Base-by-base conservation (phyloP, 495 filamentous ascomycete species). In the Aspergillus haitiensis region DNA sequence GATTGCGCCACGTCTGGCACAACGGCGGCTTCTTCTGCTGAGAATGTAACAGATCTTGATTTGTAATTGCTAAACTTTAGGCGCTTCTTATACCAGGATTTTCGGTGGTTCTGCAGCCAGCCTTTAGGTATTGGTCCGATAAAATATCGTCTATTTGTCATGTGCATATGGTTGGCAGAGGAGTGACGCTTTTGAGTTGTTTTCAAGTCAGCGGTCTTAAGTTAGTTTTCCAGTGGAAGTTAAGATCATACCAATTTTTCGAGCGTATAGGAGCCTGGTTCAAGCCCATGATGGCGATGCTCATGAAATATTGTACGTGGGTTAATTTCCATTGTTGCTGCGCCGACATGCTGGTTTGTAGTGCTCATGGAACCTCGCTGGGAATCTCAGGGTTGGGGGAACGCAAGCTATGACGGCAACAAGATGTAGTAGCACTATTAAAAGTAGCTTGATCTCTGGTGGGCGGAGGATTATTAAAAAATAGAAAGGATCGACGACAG, bases 51-150 rank as follows among this genome's bases (percentile, higher is more conserved):
- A 0, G 76, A 71, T 40, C 79, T 74, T 7, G 82, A 83, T n/a
- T 81, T 81, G 64, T 86, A 85, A 50, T 86, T 82, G 42, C 64
- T 77, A 45, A 83, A 72, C 44, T 70, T 76, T 1, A 87, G 59
- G 39, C 84, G 74, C 49, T 76, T 73, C 60, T 70, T 78, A 67
- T 86, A 88, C 86, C 86, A 88, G 12, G 81, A 76, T 52, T 84
- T 84, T 47, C 83, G 80, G 69, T 88, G 83, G 55, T 78, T 82
- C 53, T 86, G 85, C 50, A 88, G 74, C 86, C 86, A 89, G 52
- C 84, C 86, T 62, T 84, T 81, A 5, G 86, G 86, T 37, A 89
- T 85, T 18, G 86, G 86, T 8, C 86, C 86, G 62, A 89, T 87
- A 69, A 89, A 89, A 66, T 80, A 82, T 36, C 86, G 79, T 31